Evolutionary conservation across 2,329 filamentous ascomycete species (phyloP), one percentile per base, ranked within the genome.

Genomic region (Claviceps pusilla): DNA sequence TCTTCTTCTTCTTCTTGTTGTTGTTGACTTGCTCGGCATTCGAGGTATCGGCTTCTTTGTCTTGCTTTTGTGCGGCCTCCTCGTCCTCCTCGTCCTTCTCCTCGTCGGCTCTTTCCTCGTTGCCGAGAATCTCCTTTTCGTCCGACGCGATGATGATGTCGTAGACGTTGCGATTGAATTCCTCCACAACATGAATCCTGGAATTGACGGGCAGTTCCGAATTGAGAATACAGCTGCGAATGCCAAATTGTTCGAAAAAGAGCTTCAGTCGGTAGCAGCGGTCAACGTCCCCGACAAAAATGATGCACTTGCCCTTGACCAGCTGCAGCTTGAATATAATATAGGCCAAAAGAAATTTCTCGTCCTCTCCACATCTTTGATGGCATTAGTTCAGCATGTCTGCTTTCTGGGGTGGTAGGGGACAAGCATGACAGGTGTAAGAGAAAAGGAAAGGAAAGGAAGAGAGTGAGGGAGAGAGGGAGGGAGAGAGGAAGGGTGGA

Each of bases 141-240:
- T 98, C 93, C 0, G 89, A 90, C 0, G 93, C 93, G 62, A 98
- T 95, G 60, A 98, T 90, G 58, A 97, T 96, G 63, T 98, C 91
- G 75, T 98, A 98, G 7, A 97, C 83, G 53, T 88, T 87, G 69
- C 87, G 87, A 73, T 97, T 98, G 72, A 98, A 98, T 67, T 97
- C 89, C 63, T 97, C 87, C 3, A 98, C 91, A 2, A 95, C 89
- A 66, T 98, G 91, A 43, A 96, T 82, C 56, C 93, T 79, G 1
- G 87, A 93, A 64, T 96, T 96, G 59, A 97, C 84, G 0, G 93
- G 93, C 41, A 98, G 72, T 65, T 98, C 91, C 1, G 89, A 93
- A 71, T 98, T 98, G 45, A 98, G 73, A 33, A 96, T 87, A 69
- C 88, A 95, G 63, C 87, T 91, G 66, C 89, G 86, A 65, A 96